These are phyloP conservation scores for Dendrocalamus latiflorus DNA, from an alignment of 202 grass and related monocot species.

Conservation along the genomic window DNA sequence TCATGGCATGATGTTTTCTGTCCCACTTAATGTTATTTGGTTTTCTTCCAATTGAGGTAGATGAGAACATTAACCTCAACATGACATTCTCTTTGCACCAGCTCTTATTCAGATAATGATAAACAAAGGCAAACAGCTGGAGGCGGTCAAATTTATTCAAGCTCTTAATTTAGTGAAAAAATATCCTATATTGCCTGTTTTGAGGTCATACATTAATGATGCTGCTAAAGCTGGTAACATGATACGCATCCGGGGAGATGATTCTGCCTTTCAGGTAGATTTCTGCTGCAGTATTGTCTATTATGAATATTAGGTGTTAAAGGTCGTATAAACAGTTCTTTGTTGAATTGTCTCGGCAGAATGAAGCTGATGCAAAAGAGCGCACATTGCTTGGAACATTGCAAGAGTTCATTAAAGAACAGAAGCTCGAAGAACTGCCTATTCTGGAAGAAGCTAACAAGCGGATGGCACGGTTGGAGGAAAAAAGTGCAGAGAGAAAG, in stretches of 20 bases:
- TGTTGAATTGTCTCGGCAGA: slow-evolving; percentile 20
- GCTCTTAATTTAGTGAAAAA: slow-evolving; percentile 41
- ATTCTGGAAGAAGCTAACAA: slow-evolving; percentile 35
- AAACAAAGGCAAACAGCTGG: slow-evolving; percentile 35
- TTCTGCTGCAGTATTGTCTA: slow-evolving; percentile 4
- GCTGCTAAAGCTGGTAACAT: slow-evolving; percentile 42
- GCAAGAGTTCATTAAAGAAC: slow-evolving; percentile 40
- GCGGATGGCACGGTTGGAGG: slow-evolving; percentile 25
- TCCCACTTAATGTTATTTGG: background rate
- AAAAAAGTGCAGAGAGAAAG: slow-evolving; percentile 22
- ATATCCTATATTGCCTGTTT: slow-evolving; percentile 31
- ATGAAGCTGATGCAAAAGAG: slow-evolving; percentile 36
- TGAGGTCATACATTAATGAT: slow-evolving; percentile 38
- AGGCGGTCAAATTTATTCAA: slow-evolving; percentile 51
- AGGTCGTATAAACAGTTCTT: background rate
- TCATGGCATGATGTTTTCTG: too few relatives aligned
- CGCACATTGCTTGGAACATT: slow-evolving; percentile 31
- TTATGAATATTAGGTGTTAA: too few relatives aligned
- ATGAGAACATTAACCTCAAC: background rate
- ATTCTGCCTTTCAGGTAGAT: slow-evolving; percentile 32
- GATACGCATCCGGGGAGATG: slow-evolving; percentile 32
- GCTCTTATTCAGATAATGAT: slow-evolving; percentile 41
- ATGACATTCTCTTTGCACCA: too few relatives aligned
- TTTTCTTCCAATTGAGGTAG: background rate
- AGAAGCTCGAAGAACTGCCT: slow-evolving; percentile 37